These are phyloP conservation scores for Aspergillus eucalypticola DNA, from an alignment of 2,329 filamentous ascomycete species.

Conservation along the genomic window DNA sequence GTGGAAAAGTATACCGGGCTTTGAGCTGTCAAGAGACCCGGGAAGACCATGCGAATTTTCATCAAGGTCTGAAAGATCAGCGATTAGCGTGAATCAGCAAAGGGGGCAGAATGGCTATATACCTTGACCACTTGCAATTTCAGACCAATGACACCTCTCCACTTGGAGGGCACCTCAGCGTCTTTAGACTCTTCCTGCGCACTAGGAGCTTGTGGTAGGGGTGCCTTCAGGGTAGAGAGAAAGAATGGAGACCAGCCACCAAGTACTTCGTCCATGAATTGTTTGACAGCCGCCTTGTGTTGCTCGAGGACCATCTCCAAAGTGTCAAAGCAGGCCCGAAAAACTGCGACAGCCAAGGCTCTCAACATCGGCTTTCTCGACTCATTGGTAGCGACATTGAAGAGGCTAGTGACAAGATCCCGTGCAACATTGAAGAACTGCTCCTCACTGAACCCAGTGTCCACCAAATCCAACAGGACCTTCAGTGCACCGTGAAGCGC, in stretches of 20 bases:
- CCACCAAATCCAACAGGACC: conserved; percentile 85
- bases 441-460: conserved; percentile 88
- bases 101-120: conserved; percentile 20
- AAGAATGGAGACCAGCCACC: conserved; percentile 89
- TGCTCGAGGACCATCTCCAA: conserved; percentile 97
- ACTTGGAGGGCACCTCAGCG: conserved; percentile 60
- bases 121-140: conserved; percentile 90
- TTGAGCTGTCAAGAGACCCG: conserved; percentile 76
- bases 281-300: conserved; percentile 80
- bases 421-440: conserved; percentile 91
- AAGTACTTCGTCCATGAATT: conserved; percentile 84
- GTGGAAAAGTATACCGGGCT: conserved; percentile 80
- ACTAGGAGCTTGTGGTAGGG: conserved; percentile 63
- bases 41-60: conserved; percentile 82
- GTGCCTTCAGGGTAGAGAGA: conserved; percentile 71
- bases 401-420: conserved; percentile 80
- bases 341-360: conserved; percentile 84
- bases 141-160: conserved; percentile 79
- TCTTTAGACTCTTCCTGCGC: conserved; percentile 61
- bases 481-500: conserved; percentile 88
- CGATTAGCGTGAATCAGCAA: conserved; percentile 15
- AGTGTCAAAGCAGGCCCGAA: conserved; percentile 88
- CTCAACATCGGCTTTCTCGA: conserved; percentile 73
- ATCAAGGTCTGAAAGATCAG: conserved; percentile 66
- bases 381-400: conserved; percentile 76